Evolutionary conservation across 345 rosid genomes (phyloP).

Genomic region (Angophora floribunda): DNA sequence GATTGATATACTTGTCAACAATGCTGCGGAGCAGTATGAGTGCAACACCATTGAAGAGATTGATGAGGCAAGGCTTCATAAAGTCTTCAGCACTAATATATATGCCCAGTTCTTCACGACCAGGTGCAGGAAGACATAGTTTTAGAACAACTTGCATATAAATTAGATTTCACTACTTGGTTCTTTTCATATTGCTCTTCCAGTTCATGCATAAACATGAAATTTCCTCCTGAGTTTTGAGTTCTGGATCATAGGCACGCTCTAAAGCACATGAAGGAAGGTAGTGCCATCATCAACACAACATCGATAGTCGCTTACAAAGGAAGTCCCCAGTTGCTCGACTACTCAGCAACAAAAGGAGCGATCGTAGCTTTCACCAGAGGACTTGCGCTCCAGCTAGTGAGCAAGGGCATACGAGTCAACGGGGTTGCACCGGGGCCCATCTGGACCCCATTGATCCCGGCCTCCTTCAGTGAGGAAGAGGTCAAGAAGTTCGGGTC

Average conservation of each 20-base stretch:
- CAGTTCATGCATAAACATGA: neutral
- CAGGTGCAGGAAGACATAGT: constrained; percentile 8
- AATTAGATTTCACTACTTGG: neutral
- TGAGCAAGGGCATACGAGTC: constrained; percentile 44
- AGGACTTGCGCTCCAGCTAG: constrained; percentile 65
- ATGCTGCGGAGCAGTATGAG: constrained; percentile 59
- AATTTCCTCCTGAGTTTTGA: neutral
- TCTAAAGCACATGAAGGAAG: constrained; percentile 75
- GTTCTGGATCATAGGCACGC: constrained; percentile 27
- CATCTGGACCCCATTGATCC: constrained; percentile 73
- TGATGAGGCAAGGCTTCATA: constrained; percentile 56
- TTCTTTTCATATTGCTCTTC: neutral
- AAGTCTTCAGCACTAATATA: constrained; percentile 63
- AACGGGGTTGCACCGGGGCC: constrained; percentile 83
- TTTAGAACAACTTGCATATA: neutral
- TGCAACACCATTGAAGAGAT: constrained; percentile 42
- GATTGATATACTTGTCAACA: constrained; percentile 61
- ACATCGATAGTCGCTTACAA: constrained; percentile 57
- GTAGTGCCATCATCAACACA: constrained; percentile 66
- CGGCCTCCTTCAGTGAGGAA: constrained; percentile 49
- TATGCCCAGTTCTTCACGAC: constrained; percentile 53
- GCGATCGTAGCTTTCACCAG: constrained; percentile 72
- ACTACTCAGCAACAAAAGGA: constrained; percentile 69
- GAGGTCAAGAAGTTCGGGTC: constrained; percentile 34
- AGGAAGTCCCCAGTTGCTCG: constrained; percentile 45